Evolutionary conservation across 441 rosid genomes (phyloP), one percentile per base, ranked within the genome.

Genomic region (Mallotus repandus): DNA sequence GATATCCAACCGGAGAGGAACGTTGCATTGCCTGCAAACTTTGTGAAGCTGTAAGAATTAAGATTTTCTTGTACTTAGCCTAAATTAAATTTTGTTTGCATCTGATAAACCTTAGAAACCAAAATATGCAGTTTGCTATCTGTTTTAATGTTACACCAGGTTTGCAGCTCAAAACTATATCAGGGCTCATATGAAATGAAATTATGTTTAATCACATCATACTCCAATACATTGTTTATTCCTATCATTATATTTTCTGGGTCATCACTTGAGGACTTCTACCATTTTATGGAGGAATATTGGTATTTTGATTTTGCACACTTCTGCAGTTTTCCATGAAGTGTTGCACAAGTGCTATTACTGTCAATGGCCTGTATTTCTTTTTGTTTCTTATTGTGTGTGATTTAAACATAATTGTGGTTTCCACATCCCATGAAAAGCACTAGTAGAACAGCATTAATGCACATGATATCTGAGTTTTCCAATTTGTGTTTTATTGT

Each of bases 11-110:
- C 59, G 97, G 97, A 57, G 98, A 96, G 80, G 98, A 96, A 61
- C 94, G 97, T 63, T 96, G 99, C 93, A 96, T 93, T 84, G 98
- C 99, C 71, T 96, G 98, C 82, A 96, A 96, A 87, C 98, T 96
- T 49, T 96, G 98, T 72, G 99, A 93, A 89, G 99, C 99, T 76
- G 98, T 91, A 88, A 91, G 97, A 45, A 16, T 79, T 75, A 15
- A 57, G 41, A 56, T 61, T 70, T 53, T 15, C 12, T 75, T 52
- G 0, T 58, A 2, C 22, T 74, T 72, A 45, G 41, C 41, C 41
- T 38, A 38, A 38, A 38, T 38, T 38, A 38, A 38, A 38, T 38
- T 35, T 38, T 38, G 41, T 38, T 38, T 38, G 7, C 41, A 38
- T 64, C 41, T 66, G 48, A 43, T 52, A 76, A 73, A 25, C 70